Percentiles rank a stretch among this genome's conserved stretches.
Conservation (phyloP, 2,329 filamentous ascomycete species). For the Penicillium paneum region DNA sequence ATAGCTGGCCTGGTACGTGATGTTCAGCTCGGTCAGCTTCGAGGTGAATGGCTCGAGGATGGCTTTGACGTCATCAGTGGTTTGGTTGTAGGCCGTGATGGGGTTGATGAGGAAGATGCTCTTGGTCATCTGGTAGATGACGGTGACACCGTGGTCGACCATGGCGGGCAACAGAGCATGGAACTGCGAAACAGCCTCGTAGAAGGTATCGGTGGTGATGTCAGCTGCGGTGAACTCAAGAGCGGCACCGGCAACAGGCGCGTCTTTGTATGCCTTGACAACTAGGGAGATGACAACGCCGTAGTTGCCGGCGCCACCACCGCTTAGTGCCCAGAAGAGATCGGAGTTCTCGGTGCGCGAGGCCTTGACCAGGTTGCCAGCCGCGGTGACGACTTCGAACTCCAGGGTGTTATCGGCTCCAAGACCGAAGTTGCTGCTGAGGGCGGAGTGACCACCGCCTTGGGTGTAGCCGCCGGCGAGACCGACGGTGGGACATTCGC, state of each 20-base stretch:
- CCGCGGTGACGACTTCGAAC: constrained; percentile 54
- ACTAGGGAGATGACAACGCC: constrained; percentile 57
- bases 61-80: constrained; percentile 42
- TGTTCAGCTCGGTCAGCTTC: constrained; percentile 38
- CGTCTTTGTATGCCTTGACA: constrained; percentile 50
- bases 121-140: constrained; percentile 51
- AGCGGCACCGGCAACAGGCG: constrained; percentile 43
- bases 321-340: constrained; percentile 22
- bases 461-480: constrained; percentile 59
- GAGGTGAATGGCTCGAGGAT: constrained; percentile 47
- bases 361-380: constrained; percentile 15
- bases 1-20: constrained; percentile 32
- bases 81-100: constrained; percentile 50
- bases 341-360: constrained; percentile 15
- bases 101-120: constrained; percentile 49
- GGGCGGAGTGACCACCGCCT: constrained; percentile 58
- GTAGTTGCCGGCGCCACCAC: constrained; percentile 53
- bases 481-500: constrained; percentile 56
- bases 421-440: constrained; percentile 56
- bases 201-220: constrained; percentile 49
- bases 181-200: constrained; percentile 49
- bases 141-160: constrained; percentile 50
- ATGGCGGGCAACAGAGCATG: constrained; percentile 51
- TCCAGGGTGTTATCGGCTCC: constrained; percentile 59
- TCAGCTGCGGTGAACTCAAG: constrained; percentile 41